These are phyloP conservation scores for Berkeleyomyces basicola DNA, from an alignment of 2,329 filamentous ascomycete genomes.

Conservation along the genomic window DNA sequence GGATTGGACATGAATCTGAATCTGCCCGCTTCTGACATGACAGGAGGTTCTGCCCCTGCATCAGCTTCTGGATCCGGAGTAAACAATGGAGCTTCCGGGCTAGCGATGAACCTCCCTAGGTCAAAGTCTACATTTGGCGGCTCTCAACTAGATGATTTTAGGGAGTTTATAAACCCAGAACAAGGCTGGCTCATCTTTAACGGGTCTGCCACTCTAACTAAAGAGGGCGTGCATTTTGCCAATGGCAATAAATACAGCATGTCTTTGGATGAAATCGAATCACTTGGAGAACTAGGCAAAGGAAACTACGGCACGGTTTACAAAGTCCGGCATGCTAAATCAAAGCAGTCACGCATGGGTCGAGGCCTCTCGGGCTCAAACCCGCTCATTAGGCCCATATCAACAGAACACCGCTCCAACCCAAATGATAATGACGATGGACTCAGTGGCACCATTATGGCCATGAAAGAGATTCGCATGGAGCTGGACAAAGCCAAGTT, in stretches of 20 bases:
- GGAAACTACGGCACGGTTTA: constrained; percentile 98
- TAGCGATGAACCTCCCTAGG: constrained; percentile 9
- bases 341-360: constrained; percentile 39
- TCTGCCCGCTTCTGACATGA: background rate
- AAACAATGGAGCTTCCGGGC: constrained; percentile 10
- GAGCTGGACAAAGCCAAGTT: constrained; percentile 96
- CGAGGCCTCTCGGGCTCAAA: constrained; percentile 35
- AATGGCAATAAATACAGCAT: constrained; percentile 83
- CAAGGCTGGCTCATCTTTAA: constrained; percentile 85
- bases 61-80: constrained; percentile 13
- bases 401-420: constrained; percentile 21
- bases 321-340: constrained; percentile 76
- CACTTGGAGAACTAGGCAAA: constrained; percentile 83
- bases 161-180: constrained; percentile 77
- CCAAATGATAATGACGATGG: constrained; percentile 15
- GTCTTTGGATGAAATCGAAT: constrained; percentile 88
- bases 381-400: constrained; percentile 22
- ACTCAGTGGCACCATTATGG: constrained; percentile 72
- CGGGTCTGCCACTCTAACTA: constrained; percentile 78
- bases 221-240: constrained; percentile 80
- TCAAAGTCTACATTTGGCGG: constrained; percentile 25
- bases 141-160: constrained; percentile 42
- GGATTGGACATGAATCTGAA: constrained; percentile 31
- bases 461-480: constrained; percentile 96
- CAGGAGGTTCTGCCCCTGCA: constrained; percentile 8